Conservation (phyloP, 2,329 filamentous ascomycete genomes). For the Metarhizium sp. region DNA sequence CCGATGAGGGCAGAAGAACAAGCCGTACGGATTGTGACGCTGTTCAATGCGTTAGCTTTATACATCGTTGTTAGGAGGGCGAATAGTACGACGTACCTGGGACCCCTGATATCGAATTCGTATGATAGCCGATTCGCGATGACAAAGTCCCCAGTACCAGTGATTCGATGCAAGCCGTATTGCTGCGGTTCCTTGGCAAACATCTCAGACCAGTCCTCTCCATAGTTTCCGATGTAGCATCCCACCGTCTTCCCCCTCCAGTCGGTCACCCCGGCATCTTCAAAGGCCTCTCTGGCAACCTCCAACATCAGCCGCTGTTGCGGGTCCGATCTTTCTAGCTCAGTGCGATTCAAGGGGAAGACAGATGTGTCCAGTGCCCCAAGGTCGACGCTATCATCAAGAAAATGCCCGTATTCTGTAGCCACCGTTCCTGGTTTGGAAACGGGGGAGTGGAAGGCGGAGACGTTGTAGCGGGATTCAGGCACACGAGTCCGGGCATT, state of each 20-base stretch:
- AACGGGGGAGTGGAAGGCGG: not conserved
- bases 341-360: conserved; percentile 18
- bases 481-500: conserved; percentile 1
- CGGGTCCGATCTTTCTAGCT: conserved; percentile 20
- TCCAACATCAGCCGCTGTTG: conserved; percentile 19
- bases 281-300: conserved; percentile 18
- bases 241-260: conserved; percentile 18
- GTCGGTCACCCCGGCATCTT: conserved; percentile 15
- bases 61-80: not conserved
- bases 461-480: not conserved
- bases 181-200: conserved; percentile 10
- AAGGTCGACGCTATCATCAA: conserved; percentile 13
- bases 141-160: conserved; percentile 15
- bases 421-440: not conserved
- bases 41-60: conserved; percentile 1
- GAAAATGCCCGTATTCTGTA: conserved; percentile 16
- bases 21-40: conserved; percentile 26
- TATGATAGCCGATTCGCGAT: conserved; percentile 24
- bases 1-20: conserved; percentile 26
- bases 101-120: conserved; percentile 22
- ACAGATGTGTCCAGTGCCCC: conserved; percentile 19
- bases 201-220: conserved; percentile 17
- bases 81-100: conserved; percentile 14
- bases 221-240: conserved; percentile 20
- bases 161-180: conserved; percentile 12